Conservation (phyloP, 768 basidiomycete genomes). For the Leccinellum albellum region DNA sequence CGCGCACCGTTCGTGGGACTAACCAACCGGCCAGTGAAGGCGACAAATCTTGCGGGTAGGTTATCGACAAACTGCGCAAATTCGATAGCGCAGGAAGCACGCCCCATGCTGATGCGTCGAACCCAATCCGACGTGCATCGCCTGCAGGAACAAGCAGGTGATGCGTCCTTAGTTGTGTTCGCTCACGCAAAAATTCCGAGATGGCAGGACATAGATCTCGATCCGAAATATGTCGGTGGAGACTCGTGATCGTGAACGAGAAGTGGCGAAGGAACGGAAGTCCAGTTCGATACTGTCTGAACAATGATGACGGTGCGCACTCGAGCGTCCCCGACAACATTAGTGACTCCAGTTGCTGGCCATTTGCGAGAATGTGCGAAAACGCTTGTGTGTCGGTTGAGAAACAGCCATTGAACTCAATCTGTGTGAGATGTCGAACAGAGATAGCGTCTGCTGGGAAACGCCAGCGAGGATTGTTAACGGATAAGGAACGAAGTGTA, state of each 20-base stretch:
- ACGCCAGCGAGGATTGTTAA: conserved; percentile 55
- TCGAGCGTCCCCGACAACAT: conserved; percentile 54
- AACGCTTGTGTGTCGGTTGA: conserved; percentile 48
- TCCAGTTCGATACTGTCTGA: conserved; percentile 39
- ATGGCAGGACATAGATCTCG: conserved; percentile 67
- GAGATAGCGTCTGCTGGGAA: conserved; percentile 54
- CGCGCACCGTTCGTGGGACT: conserved; percentile 51
- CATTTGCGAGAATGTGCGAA: conserved; percentile 57
- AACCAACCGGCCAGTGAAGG: conserved; percentile 68
- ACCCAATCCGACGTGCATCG: conserved; percentile 55
- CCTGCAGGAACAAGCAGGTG: conserved; percentile 42
- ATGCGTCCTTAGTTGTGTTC: conserved; percentile 50
- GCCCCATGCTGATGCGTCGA: conserved; percentile 69
- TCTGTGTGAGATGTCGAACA: conserved; percentile 60
- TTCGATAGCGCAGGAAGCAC: conserved; percentile 56
- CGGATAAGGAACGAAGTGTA: conserved; percentile 49
- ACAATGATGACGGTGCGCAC: conserved; percentile 47
- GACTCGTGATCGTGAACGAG: conserved; percentile 45
- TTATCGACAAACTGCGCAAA: conserved; percentile 53
- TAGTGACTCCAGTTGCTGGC: conserved; percentile 63
- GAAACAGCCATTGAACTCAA: conserved; percentile 59
- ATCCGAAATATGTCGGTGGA: conserved; percentile 47
- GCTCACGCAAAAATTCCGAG: conserved; percentile 59
- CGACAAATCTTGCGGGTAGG: conserved; percentile 60
- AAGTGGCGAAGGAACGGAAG: conserved; percentile 69